Evolutionary conservation across 208 protist species (phyloP).

Genomic region (Endotrypanum monterogeii): DNA sequence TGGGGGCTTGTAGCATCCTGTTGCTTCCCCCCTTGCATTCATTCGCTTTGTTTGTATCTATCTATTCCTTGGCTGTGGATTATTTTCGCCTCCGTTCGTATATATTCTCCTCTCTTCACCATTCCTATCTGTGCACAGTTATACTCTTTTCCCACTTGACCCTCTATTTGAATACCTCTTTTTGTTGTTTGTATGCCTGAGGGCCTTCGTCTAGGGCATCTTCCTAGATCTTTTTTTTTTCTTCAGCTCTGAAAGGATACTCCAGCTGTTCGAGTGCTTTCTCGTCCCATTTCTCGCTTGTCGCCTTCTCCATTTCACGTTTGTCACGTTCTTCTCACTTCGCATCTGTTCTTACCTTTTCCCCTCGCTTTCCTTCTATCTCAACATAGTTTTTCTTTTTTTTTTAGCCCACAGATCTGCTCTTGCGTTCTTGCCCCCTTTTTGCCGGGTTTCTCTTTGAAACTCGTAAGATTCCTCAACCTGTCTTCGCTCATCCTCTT

Average conservation of each 20-base stretch:
- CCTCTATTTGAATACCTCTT: background rate
- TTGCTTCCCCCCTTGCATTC: background rate
- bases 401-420: background rate
- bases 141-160: background rate
- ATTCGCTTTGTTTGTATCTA: background rate
- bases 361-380: background rate
- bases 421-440: background rate
- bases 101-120: constrained; percentile 1
- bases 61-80: background rate
- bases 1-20: background rate
- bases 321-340: background rate
- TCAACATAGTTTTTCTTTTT: background rate
- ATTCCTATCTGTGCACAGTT: background rate
- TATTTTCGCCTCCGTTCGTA: background rate
- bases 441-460: background rate
- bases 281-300: background rate
- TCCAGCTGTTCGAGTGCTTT: constrained; percentile 2
- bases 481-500: background rate
- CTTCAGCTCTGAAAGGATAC: background rate
- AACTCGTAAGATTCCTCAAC: background rate
- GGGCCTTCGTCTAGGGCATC: background rate
- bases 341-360: background rate
- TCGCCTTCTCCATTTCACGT: background rate
- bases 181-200: background rate
- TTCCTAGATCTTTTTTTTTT: background rate